phyloP scores from a whole-genome alignment of 805 yeast species.

The Starmerella sp. region DNA sequence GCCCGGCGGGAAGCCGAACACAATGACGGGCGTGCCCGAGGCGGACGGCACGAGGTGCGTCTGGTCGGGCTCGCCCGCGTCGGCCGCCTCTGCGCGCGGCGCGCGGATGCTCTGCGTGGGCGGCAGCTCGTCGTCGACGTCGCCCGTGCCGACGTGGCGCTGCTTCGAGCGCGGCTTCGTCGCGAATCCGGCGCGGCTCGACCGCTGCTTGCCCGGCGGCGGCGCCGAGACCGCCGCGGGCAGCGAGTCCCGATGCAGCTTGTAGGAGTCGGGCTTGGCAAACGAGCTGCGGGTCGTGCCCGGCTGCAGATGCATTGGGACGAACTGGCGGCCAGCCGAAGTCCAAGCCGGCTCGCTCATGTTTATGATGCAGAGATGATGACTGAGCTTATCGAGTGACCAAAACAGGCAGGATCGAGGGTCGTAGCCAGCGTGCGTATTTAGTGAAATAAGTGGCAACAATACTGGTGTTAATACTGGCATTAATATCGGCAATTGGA shows the following conservation, averaged over 20 bases:
- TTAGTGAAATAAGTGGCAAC: neutral
- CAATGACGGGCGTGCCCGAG: constrained; percentile 45
- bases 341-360: constrained; percentile 19
- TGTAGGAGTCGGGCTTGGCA: constrained; percentile 17
- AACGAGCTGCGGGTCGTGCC: constrained; percentile 21
- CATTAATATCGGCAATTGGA: too few relatives aligned
- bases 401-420: neutral
- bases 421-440: neutral
- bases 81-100: neutral
- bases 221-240: neutral
- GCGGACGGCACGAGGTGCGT: neutral
- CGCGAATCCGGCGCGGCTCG: constrained; percentile 12
- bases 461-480: too few relatives aligned
- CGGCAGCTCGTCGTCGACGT: constrained; percentile 15
- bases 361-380: neutral
- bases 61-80: neutral
- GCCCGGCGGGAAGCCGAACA: constrained; percentile 81
- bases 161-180: constrained; percentile 12
- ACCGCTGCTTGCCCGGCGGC: neutral
- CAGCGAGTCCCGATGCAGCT: neutral
- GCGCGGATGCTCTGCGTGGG: constrained; percentile 18
- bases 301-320: constrained; percentile 21
- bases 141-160: constrained; percentile 5
- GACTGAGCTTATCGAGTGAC: neutral
- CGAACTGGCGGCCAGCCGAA: constrained; percentile 18